phyloP scores from a whole-genome alignment of 129 eudicot genomes.

The Flaveria linearis region DNA sequence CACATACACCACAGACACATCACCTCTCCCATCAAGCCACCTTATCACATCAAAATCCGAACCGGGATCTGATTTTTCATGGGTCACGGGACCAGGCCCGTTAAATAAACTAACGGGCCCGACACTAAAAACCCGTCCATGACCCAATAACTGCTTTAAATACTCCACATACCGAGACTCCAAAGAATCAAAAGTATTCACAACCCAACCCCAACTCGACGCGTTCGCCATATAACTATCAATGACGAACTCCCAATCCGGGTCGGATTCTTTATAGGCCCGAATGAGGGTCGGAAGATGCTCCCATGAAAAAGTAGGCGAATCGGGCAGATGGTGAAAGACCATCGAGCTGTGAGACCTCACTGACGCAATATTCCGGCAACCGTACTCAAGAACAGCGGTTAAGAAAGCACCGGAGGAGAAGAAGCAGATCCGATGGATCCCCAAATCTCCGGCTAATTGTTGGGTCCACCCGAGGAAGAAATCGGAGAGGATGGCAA shows the following conservation, averaged over 20 bases:
- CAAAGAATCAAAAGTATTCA: slow-evolving; percentile 57
- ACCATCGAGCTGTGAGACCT: slow-evolving; percentile 15
- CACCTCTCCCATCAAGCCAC: slow-evolving; percentile 49
- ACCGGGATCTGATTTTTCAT: slow-evolving; percentile 14
- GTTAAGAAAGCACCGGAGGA: slow-evolving; percentile 38
- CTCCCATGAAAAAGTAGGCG: slow-evolving; percentile 45
- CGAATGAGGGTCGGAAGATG: slow-evolving; percentile 57
- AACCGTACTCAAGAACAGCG: slow-evolving; percentile 29
- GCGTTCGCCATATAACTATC: slow-evolving; percentile 38
- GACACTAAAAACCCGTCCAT: slow-evolving; percentile 47
- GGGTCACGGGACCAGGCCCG: slow-evolving; percentile 10
- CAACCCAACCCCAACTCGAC: slow-evolving; percentile 58
- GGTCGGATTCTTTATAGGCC: slow-evolving; percentile 41
- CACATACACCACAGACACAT: slow-evolving; percentile 51
- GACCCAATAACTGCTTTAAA: slow-evolving; percentile 35
- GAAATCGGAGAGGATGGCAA: slow-evolving; percentile 68
- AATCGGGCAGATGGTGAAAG: slow-evolving; percentile 45
- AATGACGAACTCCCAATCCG: slow-evolving; percentile 42
- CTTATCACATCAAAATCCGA: slow-evolving; percentile 23
- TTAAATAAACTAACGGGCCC: slow-evolving; percentile 42
- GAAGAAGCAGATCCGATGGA: slow-evolving; percentile 54
- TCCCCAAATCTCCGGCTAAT: slow-evolving; percentile 44
- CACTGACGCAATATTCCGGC: slow-evolving; percentile 31
- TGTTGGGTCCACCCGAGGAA: slow-evolving; percentile 74
- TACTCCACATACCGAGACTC: slow-evolving; percentile 46